Evolutionary conservation across 2,329 filamentous ascomycete genomes (phyloP), one percentile per base, ranked within the genome.

Genomic region (Diaporthe capsici): DNA sequence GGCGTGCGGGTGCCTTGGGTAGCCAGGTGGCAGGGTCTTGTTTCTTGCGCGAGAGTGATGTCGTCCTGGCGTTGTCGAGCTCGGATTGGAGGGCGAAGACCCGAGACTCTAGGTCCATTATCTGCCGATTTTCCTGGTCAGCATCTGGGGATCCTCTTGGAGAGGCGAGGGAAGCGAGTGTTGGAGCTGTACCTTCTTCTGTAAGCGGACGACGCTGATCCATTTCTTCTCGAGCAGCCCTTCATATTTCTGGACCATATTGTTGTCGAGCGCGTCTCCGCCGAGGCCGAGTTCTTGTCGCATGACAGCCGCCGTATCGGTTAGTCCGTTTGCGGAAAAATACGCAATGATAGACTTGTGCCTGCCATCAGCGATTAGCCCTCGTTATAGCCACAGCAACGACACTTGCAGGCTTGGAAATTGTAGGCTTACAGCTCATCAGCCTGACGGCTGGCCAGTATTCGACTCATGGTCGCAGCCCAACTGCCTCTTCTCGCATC

Each of bases 151-250:
- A 72, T 78, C 84, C 70, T 85, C 34, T 73, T 31, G 13, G 12
- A 34, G 42, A 49, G n/a, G 13, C 17, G 31, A 17, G 3, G 15
- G 8, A 57, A 34, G 13, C 44, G 20, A 22, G 15, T 20, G 28
- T 57, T 17, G 8, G 47, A 7, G 49, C 63, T 22, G 22, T 57
- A 94, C 95, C 94, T 98, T 98, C 86, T 98, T 98, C 86, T 98
- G 96, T 84, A 98, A 85, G 77, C 96, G 91, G 81, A 98, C 95
- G 39, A 98, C 94, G 81, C 95, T 97, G 28, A 96, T 98, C 96
- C 96, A 98, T 88, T 98, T 98, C 90, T 98, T 98, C 89, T 98
- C 96, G 79, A 98, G 86, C 39, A 98, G 86, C 2, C 94, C 94
- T 85, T 98, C 95, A 86, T 98, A 98, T 86, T 98, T 98, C 88